Evolutionary conservation across 768 basidiomycete species (phyloP).

Genomic region (Candolleomyces eurysporus): DNA sequence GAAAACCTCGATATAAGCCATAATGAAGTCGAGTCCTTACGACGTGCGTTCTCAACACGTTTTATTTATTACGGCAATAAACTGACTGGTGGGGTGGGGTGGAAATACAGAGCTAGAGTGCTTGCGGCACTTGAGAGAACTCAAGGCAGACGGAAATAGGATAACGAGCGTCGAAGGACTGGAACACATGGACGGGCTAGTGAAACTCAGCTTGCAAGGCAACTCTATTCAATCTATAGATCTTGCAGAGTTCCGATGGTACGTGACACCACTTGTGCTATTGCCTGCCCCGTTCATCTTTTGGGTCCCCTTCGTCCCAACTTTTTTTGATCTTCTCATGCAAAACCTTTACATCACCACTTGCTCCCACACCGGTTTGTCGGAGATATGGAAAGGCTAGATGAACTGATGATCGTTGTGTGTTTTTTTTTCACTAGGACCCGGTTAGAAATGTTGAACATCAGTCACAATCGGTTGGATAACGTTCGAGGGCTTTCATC

Average conservation of each 20-base stretch:
- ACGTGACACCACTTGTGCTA: conserved; percentile 21
- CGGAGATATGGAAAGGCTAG: background rate
- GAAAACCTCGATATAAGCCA: conserved; percentile 88
- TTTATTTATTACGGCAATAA: conserved; percentile 10
- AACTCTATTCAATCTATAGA: conserved; percentile 69
- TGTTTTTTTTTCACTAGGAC: conserved; percentile 34
- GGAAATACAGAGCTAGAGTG: conserved; percentile 68
- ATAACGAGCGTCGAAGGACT: conserved; percentile 75
- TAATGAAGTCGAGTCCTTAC: conserved; percentile 86
- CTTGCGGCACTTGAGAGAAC: conserved; percentile 81
- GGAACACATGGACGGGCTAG: conserved; percentile 73
- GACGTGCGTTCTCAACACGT: conserved; percentile 55
- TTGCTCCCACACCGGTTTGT: conserved; percentile 14
- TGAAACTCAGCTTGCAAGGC: conserved; percentile 78
- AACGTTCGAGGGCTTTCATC: conserved; percentile 58
- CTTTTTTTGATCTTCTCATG: conserved; percentile 14
- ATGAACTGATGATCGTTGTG: conserved; percentile 4
- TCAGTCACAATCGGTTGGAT: conserved; percentile 72
- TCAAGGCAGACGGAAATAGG: conserved; percentile 86
- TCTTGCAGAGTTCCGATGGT: conserved; percentile 68
- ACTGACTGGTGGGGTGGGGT: conserved; percentile 12
- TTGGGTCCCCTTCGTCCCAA: background rate
- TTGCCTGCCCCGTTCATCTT: background rate
- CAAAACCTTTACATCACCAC: conserved; percentile 9
- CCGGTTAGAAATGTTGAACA: conserved; percentile 77